Conservation (phyloP, 768 basidiomycete genomes). For the Crassisporium funariophilum region DNA sequence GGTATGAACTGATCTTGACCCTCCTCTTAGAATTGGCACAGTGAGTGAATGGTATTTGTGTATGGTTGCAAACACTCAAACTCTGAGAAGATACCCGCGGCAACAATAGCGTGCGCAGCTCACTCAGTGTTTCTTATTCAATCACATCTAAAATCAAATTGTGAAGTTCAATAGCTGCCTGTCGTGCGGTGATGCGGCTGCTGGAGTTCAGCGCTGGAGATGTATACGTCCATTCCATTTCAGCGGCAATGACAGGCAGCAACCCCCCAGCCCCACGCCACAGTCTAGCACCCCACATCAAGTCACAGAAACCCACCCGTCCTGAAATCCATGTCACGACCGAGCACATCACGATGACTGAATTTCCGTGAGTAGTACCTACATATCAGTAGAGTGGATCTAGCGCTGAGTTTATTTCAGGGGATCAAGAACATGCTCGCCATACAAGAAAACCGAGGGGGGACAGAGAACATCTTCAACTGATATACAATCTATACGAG, state of each 20-base stretch:
- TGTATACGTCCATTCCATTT: constrained; percentile 49
- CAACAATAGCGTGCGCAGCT: constrained; percentile 56
- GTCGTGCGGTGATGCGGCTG: constrained; percentile 68
- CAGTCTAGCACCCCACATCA: constrained; percentile 26
- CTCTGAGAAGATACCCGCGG: constrained; percentile 55
- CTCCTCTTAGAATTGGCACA: constrained; percentile 48
- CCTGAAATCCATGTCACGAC: constrained; percentile 60
- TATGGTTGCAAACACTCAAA: constrained; percentile 8
- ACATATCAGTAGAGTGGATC: not conserved
- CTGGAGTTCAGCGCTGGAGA: constrained; percentile 54
- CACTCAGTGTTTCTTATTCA: not conserved
- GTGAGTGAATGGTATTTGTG: constrained; percentile 32
- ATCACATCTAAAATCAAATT: constrained; percentile 5
- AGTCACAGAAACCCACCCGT: constrained; percentile 35
- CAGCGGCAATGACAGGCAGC: constrained; percentile 34
- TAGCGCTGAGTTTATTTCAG: constrained; percentile 6
- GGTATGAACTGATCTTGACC: constrained; percentile 2
- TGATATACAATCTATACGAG: constrained; percentile 29
- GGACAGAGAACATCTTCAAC: constrained; percentile 24
- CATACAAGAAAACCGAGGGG: constrained; percentile 25
- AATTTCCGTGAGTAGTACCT: constrained; percentile 45
- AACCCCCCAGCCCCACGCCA: constrained; percentile 30
- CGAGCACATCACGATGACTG: constrained; percentile 61
- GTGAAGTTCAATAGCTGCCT: constrained; percentile 59
- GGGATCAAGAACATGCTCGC: constrained; percentile 18